These are phyloP conservation scores for Pseudonitzschia delicatissima DNA, from an alignment of 108 stramenopile species.

Conservation along the genomic window DNA sequence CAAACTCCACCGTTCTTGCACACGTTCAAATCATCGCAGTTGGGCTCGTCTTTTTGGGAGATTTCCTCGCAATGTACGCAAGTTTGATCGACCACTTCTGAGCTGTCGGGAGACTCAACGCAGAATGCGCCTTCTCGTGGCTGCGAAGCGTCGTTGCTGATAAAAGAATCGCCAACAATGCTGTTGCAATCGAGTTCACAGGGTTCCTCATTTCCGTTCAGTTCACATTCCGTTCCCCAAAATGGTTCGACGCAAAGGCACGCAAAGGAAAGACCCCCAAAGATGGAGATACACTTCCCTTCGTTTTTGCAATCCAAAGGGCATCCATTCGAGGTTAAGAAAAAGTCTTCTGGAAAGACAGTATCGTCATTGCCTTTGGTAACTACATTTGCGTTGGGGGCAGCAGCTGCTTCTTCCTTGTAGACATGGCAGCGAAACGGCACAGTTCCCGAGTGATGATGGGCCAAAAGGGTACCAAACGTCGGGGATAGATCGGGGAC, in stretches of 20 bases:
- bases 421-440: neutral
- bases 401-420: neutral
- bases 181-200: slow-evolving; percentile 1
- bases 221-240: slow-evolving; percentile 5
- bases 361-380: neutral
- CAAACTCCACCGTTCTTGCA: slow-evolving; percentile 1
- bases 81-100: neutral
- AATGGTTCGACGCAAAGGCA: slow-evolving; percentile 3
- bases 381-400: neutral
- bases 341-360: neutral
- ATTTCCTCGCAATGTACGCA: slow-evolving; percentile 1
- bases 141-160: neutral
- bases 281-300: neutral
- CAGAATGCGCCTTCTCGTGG: neutral
- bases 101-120: neutral
- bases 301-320: slow-evolving; percentile 7
- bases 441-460: neutral
- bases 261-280: neutral
- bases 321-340: neutral
- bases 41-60: neutral
- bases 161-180: neutral
- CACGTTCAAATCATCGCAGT: neutral
- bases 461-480: neutral
- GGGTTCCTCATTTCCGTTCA: neutral
- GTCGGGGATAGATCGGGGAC: neutral